phyloP scores from a whole-genome alignment of 805 yeast species.

The Yamadazyma insecticola region DNA sequence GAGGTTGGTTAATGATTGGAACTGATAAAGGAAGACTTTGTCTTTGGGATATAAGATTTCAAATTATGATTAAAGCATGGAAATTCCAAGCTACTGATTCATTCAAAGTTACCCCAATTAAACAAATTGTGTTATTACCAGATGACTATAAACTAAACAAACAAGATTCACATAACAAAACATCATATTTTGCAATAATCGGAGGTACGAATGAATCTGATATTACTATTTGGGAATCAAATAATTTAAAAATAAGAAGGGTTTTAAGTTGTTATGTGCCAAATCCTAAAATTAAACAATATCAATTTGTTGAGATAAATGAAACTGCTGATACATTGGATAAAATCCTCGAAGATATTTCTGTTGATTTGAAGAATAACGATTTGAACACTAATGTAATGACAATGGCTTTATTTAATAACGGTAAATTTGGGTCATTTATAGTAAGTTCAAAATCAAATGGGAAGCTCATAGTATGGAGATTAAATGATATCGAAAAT shows the following conservation, averaged over 20 bases:
- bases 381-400: not conserved
- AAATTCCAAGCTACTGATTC: conserved; percentile 37
- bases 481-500: conserved; percentile 7
- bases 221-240: conserved; percentile 72
- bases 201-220: conserved; percentile 51
- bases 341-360: conserved; percentile 7
- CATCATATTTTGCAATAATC: conserved; percentile 16
- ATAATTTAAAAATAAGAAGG: conserved; percentile 52
- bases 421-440: conserved; percentile 5
- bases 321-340: conserved; percentile 9
- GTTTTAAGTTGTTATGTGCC: conserved; percentile 13
- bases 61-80: conserved; percentile 57
- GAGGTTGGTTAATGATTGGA: conserved; percentile 68
- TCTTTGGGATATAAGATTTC: conserved; percentile 79
- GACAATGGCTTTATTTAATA: conserved; percentile 3
- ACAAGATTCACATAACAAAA: conserved; percentile 1
- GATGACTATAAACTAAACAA: not conserved
- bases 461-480: conserved; percentile 9
- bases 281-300: conserved; percentile 13
- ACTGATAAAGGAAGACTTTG: conserved; percentile 69
- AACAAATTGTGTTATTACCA: conserved; percentile 8
- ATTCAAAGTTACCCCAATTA: conserved; percentile 10
- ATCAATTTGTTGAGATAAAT: conserved; percentile 19
- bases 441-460: conserved; percentile 4
- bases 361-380: conserved; percentile 3